These are phyloP conservation scores for Boletus sp. DNA, from an alignment of 1,284 basidiomycete genomes.

Conservation along the genomic window DNA sequence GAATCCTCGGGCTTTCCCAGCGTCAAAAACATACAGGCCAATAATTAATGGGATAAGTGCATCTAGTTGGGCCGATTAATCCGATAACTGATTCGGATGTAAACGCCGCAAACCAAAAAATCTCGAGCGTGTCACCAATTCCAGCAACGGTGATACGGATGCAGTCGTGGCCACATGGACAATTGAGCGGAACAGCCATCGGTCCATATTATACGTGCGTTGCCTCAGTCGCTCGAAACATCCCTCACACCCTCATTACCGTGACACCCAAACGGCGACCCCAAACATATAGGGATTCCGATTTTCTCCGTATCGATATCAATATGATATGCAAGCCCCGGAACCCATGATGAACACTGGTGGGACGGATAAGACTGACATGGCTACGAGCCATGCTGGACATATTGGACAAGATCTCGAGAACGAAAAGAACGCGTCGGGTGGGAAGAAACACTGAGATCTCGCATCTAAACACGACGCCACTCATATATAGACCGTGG, in stretches of 20 bases:
- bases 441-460: neutral
- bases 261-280: neutral
- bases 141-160: neutral
- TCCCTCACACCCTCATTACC: neutral
- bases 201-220: neutral
- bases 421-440: too few relatives aligned
- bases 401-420: neutral
- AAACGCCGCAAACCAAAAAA: neutral
- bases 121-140: neutral
- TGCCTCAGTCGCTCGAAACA: constrained; percentile 13
- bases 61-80: neutral
- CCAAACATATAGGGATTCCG: neutral
- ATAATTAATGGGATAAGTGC: neutral
- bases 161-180: constrained; percentile 7
- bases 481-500: neutral
- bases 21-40: neutral
- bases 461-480: neutral
- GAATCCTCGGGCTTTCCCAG: neutral
- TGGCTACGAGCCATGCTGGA: neutral
- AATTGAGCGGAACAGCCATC: neutral
- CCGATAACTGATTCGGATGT: neutral
- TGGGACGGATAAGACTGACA: neutral
- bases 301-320: neutral
- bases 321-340: neutral
- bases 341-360: neutral